These are phyloP conservation scores for Plasmodium berghei DNA, from an alignment of 169 alveolate species.

Conservation along the genomic window DNA sequence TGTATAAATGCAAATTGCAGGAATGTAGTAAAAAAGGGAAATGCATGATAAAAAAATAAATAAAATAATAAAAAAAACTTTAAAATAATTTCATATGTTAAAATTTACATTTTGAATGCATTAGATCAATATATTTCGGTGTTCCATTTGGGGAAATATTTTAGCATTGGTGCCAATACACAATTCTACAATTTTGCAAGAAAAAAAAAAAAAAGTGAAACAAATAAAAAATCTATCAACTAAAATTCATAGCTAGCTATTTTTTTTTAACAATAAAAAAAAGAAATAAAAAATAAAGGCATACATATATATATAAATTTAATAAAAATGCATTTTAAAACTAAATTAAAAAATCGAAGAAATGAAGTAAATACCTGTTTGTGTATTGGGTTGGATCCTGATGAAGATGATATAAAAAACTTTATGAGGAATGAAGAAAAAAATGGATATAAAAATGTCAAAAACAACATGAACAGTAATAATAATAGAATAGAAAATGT, in stretches of 20 bases:
- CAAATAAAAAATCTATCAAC: not conserved
- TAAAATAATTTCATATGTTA: too few relatives aligned
- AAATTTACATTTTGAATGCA: too few relatives aligned
- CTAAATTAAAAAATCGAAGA: slow-evolving; percentile 60
- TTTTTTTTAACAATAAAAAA: not conserved
- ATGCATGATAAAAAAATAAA: too few relatives aligned
- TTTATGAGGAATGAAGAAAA: slow-evolving; percentile 78
- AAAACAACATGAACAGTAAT: slow-evolving; percentile 34
- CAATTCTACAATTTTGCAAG: too few relatives aligned
- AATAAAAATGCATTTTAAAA: slow-evolving; percentile 33
- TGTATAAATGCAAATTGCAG: too few relatives aligned
- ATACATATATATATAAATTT: not conserved
- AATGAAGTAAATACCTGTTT: slow-evolving; percentile 70
- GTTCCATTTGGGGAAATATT: too few relatives aligned
- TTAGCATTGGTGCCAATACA: too few relatives aligned
- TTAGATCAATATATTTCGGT: too few relatives aligned
- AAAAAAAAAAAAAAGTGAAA: not conserved
- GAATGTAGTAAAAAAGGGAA: too few relatives aligned
- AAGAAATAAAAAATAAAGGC: not conserved
- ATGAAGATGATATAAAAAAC: slow-evolving; percentile 78
- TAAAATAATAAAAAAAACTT: too few relatives aligned
- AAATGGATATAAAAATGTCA: slow-evolving; percentile 66
- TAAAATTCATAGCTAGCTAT: not conserved
- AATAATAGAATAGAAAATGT: slow-evolving; percentile 31
- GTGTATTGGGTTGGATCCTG: slow-evolving; percentile 87